Evolutionary conservation across 208 protist genomes (phyloP).

Genomic region (Trypanosoma grayi): DNA sequence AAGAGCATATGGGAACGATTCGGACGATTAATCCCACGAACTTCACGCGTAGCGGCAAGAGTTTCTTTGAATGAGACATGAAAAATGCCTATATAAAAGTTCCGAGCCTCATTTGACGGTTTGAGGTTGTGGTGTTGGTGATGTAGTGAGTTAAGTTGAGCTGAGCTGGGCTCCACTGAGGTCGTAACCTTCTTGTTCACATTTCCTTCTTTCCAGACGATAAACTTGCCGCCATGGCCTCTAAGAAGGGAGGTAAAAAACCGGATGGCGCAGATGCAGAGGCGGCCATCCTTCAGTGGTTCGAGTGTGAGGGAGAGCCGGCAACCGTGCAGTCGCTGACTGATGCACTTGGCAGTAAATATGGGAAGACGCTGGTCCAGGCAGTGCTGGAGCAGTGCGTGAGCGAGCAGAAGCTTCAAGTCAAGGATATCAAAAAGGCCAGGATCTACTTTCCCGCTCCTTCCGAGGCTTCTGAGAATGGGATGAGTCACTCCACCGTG

Average conservation of each 20-base stretch:
- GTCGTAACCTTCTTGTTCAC: not conserved
- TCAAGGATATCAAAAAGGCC: constrained; percentile 83
- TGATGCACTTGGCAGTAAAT: constrained; percentile 81
- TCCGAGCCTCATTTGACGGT: too few species aligned
- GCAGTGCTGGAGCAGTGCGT: constrained; percentile 65
- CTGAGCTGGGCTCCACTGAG: too few species aligned
- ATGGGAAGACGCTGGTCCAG: constrained; percentile 71
- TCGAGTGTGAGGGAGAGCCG: constrained; percentile 81
- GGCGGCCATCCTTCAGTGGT: constrained; percentile 70
- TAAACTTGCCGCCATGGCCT: constrained; percentile 7
- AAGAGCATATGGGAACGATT: constrained; percentile 34
- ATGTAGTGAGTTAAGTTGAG: too few species aligned
- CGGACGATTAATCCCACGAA: constrained; percentile 75
- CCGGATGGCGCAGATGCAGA: constrained; percentile 47
- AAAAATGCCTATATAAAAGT: not conserved
- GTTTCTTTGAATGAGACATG: constrained; percentile 50
- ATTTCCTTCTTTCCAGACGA: constrained; percentile 6
- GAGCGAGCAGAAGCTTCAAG: constrained; percentile 39
- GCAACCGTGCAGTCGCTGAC: constrained; percentile 78
- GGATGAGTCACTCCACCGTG: constrained; percentile 5
- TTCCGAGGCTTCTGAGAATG: not conserved
- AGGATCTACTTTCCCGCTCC: constrained; percentile 60
- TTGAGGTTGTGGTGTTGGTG: too few species aligned
- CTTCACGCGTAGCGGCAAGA: constrained; percentile 44
- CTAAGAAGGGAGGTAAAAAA: constrained; percentile 29